Percentiles rank a stretch among this genome's conserved stretches.
phyloP scores from a whole-genome alignment of 2,329 filamentous ascomycete species.

The Pseudogymnoascus sp. region DNA sequence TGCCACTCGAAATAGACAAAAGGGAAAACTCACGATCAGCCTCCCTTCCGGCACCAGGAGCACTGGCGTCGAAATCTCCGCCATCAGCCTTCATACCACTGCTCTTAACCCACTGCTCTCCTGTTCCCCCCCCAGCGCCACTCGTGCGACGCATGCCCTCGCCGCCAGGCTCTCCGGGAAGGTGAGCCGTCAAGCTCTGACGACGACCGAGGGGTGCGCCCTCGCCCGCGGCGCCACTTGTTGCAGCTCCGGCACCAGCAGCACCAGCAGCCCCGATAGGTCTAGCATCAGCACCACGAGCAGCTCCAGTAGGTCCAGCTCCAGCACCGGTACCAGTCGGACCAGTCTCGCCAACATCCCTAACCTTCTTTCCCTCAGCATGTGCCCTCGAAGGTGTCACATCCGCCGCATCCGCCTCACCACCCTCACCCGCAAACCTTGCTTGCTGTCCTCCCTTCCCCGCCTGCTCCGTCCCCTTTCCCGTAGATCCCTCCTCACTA shows the following conservation, averaged over 20 bases:
- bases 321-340: neutral
- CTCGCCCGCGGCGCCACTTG: neutral
- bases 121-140: constrained; percentile 38
- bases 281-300: neutral
- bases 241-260: neutral
- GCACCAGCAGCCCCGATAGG: neutral
- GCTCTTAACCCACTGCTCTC: constrained; percentile 49
- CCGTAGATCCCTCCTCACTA: neutral
- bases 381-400: neutral
- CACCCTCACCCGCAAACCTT: neutral
- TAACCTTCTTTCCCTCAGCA: constrained; percentile 11
- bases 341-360: constrained; percentile 13
- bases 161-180: constrained; percentile 19
- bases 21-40: constrained; percentile 47
- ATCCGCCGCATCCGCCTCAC: neutral
- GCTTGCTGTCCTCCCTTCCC: neutral
- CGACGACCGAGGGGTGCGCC: neutral
- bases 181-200: constrained; percentile 18
- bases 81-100: constrained; percentile 55
- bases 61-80: constrained; percentile 57
- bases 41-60: constrained; percentile 56
- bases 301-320: neutral
- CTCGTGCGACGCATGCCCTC: constrained; percentile 24
- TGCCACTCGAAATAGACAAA: constrained; percentile 5
- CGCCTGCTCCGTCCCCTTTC: neutral